Evolutionary conservation across 495 filamentous ascomycete species (phyloP), one percentile per base, ranked within the genome.

Genomic region (Penicillium steckii): DNA sequence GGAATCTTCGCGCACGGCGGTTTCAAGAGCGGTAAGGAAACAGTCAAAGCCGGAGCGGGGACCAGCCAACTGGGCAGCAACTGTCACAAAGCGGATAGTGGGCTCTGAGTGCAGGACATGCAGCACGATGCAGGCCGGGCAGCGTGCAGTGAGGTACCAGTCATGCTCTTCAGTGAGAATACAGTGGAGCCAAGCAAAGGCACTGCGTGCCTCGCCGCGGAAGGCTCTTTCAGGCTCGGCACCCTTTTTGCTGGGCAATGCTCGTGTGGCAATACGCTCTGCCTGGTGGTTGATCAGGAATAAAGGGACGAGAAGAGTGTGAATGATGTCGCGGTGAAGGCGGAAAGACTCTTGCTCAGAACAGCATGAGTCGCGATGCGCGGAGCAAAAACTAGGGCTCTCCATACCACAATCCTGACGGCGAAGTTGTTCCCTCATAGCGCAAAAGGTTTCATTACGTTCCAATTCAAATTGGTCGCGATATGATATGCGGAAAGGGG

Each of bases 101-200:
- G 81, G 81, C 53, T 85, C 82, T 29, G 79, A 81, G 62, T 78
- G 68, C 8, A 85, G 59, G 44, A 77, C 73, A 48, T 82, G 72
- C 29, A 72, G 66, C 3, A 80, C 77, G 43, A 81, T 71, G 59
- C 82, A 85, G 18, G 75, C 74, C 18, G 82, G 80, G 64, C 82
- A 85, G 13, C 81, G 79, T 41, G 72, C 62, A 0, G 78, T 79
- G 54, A 75, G 61, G 55, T 80, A 82, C 79, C 80, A 85, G 51
- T 84, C 77, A 50, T 77, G 74, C 52, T 83, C 81, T 49, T 82
- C 79, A 22, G 57, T 73, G 8, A 84, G 60, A 45, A 84, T 81
- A 67, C 79, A 83, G 55, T 83, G 76, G 40, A 85, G 68, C 80
- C 81, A 85, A 47, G 82, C 64, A 64, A 79, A 85, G 5, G 82